Evolutionary conservation across 352 stramenopile species (phyloP), one percentile per base, ranked within the genome.

Genomic region (Globisporangium apiculatum): DNA sequence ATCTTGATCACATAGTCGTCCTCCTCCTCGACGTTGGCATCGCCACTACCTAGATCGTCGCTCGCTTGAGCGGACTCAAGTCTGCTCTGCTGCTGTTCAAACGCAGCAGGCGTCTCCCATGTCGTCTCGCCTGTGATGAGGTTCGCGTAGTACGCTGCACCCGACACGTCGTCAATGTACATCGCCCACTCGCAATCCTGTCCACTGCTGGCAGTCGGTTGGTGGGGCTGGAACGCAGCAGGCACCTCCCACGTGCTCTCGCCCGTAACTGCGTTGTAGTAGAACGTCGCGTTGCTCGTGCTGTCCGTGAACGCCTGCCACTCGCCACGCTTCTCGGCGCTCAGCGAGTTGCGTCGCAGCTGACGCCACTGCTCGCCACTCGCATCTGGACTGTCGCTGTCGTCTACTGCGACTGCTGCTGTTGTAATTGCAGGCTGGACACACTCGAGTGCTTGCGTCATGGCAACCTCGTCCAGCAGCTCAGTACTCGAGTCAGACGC

Each of bases 281-380:
- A 91, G 57, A 83, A 93, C 46, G 66, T 64, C 36, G 77, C 68
- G 7, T 75, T 68, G n/a, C 62, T 84, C 11, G 65, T 66, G 7
- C 76, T 57, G 53, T 93, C 81, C 48, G 87, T 63, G 49, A 84
- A 81, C 48, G 70, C 71, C 47, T 83, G 69, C 83, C 83, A 91
- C 31, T 62, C 66, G 43, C 65, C 64, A 4, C 61, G 53, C 45
- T 57, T 64, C 38, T 74, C 66, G 24, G 58, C 58, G 2, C 54
- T 43, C 10, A 66, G 42, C 24, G 65, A 81, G n/a, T 47, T 36
- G 4, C 65, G 63, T 4, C 66, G 66, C 4, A 61, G 68, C 49
- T 64, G 40, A 37, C 45, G 63, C 67, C 65, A 71, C 11, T 52
- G 50, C 5, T 45, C 42, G 12, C 40, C 36, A 40, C 17, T 48